phyloP scores from a whole-genome alignment of 306 rosid species.

The Psophocarpus tetragonolobus region DNA sequence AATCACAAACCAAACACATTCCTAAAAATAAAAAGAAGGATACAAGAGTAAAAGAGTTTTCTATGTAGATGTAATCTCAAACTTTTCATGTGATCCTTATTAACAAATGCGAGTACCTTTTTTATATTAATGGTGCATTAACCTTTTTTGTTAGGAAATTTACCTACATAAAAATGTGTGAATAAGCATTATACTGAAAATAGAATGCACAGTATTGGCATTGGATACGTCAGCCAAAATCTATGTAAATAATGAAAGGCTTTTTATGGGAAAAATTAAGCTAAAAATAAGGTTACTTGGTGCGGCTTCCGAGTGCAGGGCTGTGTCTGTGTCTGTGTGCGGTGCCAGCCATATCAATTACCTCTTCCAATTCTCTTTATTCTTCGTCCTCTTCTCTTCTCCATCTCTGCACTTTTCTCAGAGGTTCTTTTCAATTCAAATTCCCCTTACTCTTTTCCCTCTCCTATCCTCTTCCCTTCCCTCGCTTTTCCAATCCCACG shows the following conservation, averaged over 20 bases:
- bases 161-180: no score
- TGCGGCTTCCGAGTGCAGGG: neutral
- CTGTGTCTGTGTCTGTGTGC: neutral
- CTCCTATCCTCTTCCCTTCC: neutral
- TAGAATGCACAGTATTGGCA: neutral
- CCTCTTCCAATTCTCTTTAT: neutral
- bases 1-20: no score
- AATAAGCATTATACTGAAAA: no score
- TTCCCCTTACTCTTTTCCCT: neutral
- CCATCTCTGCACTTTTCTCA: neutral
- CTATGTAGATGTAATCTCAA: no score
- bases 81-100: no score
- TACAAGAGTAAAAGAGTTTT: no score
- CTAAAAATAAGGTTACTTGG: neutral
- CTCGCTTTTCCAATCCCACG: neutral
- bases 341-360: neutral
- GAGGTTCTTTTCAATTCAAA: neutral
- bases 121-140: no score
- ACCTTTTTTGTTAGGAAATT: no score
- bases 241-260: constrained; percentile 19
- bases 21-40: no score
- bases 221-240: neutral
- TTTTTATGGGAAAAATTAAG: neutral
- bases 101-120: no score
- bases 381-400: neutral